Conservation (phyloP, 2,329 filamentous ascomycete species). For the Scleromitrula shiraiana region DNA sequence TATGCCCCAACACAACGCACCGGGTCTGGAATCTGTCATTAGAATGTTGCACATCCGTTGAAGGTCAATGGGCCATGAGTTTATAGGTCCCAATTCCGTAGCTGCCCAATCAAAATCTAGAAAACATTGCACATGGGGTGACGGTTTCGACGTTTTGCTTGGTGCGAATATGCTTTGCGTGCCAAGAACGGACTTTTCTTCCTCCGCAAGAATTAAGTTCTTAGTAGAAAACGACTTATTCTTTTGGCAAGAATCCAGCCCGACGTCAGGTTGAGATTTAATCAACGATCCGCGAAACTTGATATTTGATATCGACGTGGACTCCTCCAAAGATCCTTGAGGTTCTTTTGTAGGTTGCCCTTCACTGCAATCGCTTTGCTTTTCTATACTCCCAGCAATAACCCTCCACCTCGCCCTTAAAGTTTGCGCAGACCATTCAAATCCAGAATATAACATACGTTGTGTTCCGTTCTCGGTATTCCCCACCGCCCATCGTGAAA, state of each 20-base stretch:
- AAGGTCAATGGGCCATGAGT: slow-evolving; percentile 57
- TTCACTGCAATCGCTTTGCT: slow-evolving; percentile 4
- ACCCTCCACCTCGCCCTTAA: slow-evolving; percentile 20
- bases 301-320: no score
- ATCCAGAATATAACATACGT: slow-evolving; percentile 10
- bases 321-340: no score
- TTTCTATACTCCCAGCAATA: slow-evolving; percentile 14
- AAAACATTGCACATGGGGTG: slow-evolving; percentile 23
- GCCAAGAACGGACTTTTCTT: slow-evolving; percentile 5
- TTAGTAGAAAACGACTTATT: no score
- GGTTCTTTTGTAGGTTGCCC: slow-evolving; percentile 6
- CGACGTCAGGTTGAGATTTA: slow-evolving; percentile 2
- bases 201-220: slow-evolving; percentile 1
- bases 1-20: slow-evolving; percentile 71
- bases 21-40: slow-evolving; percentile 71
- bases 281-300: no score
- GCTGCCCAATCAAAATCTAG: slow-evolving; percentile 35
- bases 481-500: not conserved
- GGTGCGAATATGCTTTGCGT: slow-evolving; percentile 22
- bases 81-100: slow-evolving; percentile 28
- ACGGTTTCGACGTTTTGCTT: slow-evolving; percentile 11
- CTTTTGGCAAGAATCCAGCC: no score
- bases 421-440: slow-evolving; percentile 18
- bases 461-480: not conserved
- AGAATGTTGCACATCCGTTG: slow-evolving; percentile 74